Evolutionary conservation across 345 rosid species (phyloP).

Genomic region (Pugionium dolabratum): DNA sequence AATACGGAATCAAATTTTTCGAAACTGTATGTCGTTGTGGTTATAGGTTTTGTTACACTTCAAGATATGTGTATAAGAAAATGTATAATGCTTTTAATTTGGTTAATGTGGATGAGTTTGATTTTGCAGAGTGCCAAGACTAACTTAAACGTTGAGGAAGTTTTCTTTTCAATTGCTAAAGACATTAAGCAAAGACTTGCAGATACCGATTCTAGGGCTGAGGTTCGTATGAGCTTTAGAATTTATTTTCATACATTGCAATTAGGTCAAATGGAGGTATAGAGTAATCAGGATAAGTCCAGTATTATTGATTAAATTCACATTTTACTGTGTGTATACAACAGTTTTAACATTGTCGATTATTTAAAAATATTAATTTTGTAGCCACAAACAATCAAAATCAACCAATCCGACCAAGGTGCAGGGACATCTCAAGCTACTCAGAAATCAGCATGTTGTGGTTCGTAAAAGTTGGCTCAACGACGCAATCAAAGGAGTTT

Average conservation of each 20-base stretch:
- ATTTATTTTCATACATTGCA: not conserved
- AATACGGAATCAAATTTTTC: conserved; percentile 91
- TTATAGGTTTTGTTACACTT: conserved; percentile 13
- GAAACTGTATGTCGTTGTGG: conserved; percentile 73
- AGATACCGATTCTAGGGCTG: conserved; percentile 69
- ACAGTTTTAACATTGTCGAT: not conserved
- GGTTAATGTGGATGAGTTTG: conserved; percentile 29
- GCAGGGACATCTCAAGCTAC: conserved; percentile 63
- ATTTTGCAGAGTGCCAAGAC: conserved; percentile 83
- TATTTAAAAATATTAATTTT: conserved; percentile 3
- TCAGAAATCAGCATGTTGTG: conserved; percentile 83
- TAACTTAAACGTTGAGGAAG: conserved; percentile 80
- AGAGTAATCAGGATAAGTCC: not conserved
- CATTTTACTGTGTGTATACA: not conserved
- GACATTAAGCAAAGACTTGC: conserved; percentile 85
- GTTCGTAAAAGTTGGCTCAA: conserved; percentile 39
- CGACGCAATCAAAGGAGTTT: conserved; percentile 8
- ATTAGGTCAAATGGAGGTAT: not conserved
- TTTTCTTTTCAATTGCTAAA: conserved; percentile 81
- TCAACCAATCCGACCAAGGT: conserved; percentile 67
- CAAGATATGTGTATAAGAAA: not conserved
- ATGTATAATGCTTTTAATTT: not conserved
- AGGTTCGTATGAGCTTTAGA: conserved; percentile 45
- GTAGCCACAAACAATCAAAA: conserved; percentile 75
- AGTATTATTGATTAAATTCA: not conserved